Base-by-base conservation (phyloP, 2,329 filamentous ascomycete species). In the Phaeomoniella chlamydospora region DNA sequence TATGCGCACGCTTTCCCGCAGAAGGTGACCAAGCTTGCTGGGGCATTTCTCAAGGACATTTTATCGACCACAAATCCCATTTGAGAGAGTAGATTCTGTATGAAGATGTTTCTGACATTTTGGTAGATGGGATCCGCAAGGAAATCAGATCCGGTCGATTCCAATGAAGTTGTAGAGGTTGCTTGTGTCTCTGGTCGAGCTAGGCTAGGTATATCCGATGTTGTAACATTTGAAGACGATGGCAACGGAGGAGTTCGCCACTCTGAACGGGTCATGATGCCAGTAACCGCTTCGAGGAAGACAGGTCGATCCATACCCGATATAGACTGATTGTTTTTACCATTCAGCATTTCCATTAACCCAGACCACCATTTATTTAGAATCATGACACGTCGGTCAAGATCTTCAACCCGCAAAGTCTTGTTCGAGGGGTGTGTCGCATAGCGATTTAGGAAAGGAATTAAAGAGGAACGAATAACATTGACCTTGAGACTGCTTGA, bases 361-460 rank as follows among this genome's bases (percentile, higher is more conserved):
- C 74, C 77, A 31, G 69, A 78, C 87, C 87, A 94, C 87, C 87
- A 94, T 51, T 83, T 87, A 53, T 90, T 84, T 39, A 94, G 61
- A 33, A 92, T 83, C 31, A 75, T 76, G 2, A 80, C 72, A 40
- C 87, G 72, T 22, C 80, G 72, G 49, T 94, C 86, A 31, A 94
- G 58, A 52, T 93, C 84, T 58, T 93, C 84, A 2, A 83, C 68
- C n/a, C 72, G 64, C 32, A 94, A 63, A 12, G 55, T 62, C 43
- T 64, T 65, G 47, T 74, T 79, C 5, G 81, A 84, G 1, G 72
- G 61, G 49, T 88, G 78, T 19, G 70, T 61, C 40, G 72, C 70
- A 47, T 86, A 77, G 35, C 71, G 76, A 39, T 74, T 70, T 31
- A 94, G 61, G 48, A 94, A 93, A 0, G 85, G 82, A 13, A 93